Conservation (phyloP, 192 early-diverging fungal genomes). For the Podila epicladia region DNA sequence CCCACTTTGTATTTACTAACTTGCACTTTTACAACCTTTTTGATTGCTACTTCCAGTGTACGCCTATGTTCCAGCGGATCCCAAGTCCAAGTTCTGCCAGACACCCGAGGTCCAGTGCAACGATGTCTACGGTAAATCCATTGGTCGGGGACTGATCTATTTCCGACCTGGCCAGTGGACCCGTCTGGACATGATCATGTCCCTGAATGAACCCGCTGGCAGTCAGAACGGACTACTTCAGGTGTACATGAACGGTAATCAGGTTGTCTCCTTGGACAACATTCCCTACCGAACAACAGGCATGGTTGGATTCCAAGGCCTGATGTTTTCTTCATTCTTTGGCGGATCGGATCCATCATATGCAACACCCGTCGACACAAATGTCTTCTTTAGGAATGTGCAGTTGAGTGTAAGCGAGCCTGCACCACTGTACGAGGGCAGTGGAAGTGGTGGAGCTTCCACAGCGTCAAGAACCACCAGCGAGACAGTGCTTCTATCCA, state of each 20-base stretch:
- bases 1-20: background rate
- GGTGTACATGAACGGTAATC: conserved; percentile 54
- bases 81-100: conserved; percentile 41
- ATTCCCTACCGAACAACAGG: conserved; percentile 52
- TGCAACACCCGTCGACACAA: conserved; percentile 45
- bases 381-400: conserved; percentile 58
- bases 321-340: conserved; percentile 65
- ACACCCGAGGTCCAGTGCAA: conserved; percentile 47
- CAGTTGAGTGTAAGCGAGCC: conserved; percentile 54
- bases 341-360: conserved; percentile 53
- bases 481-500: conserved; percentile 2
- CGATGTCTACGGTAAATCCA: conserved; percentile 59
- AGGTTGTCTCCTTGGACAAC: conserved; percentile 43
- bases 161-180: conserved; percentile 53
- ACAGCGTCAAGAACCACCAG: background rate
- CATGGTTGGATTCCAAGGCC: conserved; percentile 52
- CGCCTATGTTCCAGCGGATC: conserved; percentile 54
- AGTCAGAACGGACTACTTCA: conserved; percentile 52
- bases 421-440: conserved; percentile 36
- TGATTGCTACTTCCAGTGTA: conserved; percentile 50
- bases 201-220: conserved; percentile 46
- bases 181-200: conserved; percentile 53
- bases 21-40: background rate
- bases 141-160: conserved; percentile 58
- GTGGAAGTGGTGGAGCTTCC: conserved; percentile 1